A percentile compares a stretch with the other conserved stretches of the same genome.
These are phyloP conservation scores for Fusarium aywerte DNA, from an alignment of 2,329 filamentous ascomycete genomes.

Conservation along the genomic window DNA sequence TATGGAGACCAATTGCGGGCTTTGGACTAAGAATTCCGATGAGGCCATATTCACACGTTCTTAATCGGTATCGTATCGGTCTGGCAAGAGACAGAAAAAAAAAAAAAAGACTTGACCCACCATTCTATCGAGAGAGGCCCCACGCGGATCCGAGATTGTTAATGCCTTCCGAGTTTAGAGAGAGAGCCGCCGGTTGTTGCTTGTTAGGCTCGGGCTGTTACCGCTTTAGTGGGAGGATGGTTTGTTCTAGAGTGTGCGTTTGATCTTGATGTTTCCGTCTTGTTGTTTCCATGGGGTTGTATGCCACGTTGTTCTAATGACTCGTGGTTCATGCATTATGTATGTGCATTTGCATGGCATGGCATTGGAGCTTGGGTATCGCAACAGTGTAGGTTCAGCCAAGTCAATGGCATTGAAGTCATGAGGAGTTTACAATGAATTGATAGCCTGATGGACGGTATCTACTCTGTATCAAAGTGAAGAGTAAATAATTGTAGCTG, in stretches of 20 bases:
- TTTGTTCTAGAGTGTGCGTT: neutral
- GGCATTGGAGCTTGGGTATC: neutral
- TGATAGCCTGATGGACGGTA: neutral
- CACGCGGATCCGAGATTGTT: conserved; percentile 30
- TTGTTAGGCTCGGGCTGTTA: neutral
- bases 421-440: neutral
- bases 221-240: neutral
- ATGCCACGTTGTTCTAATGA: neutral
- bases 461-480: neutral
- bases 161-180: conserved; percentile 13
- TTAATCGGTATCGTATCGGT: too few relatives aligned
- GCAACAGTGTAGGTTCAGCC: neutral
- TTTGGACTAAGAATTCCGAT: conserved; percentile 29
- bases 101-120: neutral
- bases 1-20: conserved; percentile 21
- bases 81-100: neutral
- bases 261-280: conserved; percentile 1
- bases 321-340: conserved; percentile 12
- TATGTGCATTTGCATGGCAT: neutral
- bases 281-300: neutral
- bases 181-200: neutral
- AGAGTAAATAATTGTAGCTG: neutral
- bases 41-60: neutral
- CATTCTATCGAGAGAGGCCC: neutral
- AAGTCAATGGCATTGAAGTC: neutral